phyloP scores from a whole-genome alignment of 208 protist genomes.

The Acanthamoeba triangularis region DNA sequence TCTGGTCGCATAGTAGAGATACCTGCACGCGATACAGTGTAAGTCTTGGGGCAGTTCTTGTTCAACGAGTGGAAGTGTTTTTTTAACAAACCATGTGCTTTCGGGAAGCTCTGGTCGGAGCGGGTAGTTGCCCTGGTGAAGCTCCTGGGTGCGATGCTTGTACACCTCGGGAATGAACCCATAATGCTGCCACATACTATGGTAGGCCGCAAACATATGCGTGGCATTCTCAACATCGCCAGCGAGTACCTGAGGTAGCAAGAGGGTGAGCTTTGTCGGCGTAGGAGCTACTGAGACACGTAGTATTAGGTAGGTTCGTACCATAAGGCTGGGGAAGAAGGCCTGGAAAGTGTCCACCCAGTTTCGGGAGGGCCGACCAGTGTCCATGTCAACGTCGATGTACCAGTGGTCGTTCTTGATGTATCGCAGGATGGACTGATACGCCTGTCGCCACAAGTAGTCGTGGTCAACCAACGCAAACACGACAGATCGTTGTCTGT shows the following conservation, averaged over 20 bases:
- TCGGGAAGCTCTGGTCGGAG: conserved; percentile 95
- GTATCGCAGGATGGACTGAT: conserved; percentile 75
- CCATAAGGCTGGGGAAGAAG: conserved; percentile 57
- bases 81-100: conserved; percentile 79
- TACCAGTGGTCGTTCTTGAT: conserved; percentile 88
- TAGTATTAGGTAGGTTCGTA: not conserved
- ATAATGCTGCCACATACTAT: conserved; percentile 91
- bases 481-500: not conserved
- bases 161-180: conserved; percentile 93
- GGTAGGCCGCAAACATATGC: conserved; percentile 86
- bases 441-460: conserved; percentile 1
- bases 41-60: not conserved
- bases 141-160: conserved; percentile 43
- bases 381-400: conserved; percentile 89
- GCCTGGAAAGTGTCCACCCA: conserved; percentile 90
- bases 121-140: conserved; percentile 86
- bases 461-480: not conserved
- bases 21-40: not conserved
- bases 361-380: conserved; percentile 68
- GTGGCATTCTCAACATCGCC: conserved; percentile 92
- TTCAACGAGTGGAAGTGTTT: not conserved
- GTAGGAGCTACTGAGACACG: not conserved
- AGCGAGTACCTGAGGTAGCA: conserved; percentile 73
- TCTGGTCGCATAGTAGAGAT: conserved; percentile 51
- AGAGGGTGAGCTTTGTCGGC: not conserved